phyloP scores from a whole-genome alignment of 352 stramenopile species.

The Achlya hypogyna region DNA sequence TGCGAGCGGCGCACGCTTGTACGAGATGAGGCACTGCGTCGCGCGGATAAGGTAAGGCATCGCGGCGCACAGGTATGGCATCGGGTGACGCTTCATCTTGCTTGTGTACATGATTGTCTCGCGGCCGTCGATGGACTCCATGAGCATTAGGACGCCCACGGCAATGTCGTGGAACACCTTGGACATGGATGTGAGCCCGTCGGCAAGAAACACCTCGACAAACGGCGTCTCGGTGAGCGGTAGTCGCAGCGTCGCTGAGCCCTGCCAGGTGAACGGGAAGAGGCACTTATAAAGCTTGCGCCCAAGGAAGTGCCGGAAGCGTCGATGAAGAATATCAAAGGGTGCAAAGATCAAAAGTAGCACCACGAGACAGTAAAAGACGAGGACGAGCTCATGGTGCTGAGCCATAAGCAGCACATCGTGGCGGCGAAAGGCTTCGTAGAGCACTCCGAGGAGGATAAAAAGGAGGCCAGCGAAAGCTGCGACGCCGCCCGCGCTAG shows the following conservation, averaged over 20 bases:
- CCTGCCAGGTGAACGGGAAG: slow-evolving; percentile 7
- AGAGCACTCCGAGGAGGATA: slow-evolving; percentile 43
- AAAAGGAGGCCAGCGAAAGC: slow-evolving; percentile 31
- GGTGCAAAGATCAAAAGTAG: slow-evolving; percentile 48
- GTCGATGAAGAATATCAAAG: slow-evolving; percentile 56
- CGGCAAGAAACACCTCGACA: slow-evolving; percentile 69
- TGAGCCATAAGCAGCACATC: slow-evolving; percentile 6
- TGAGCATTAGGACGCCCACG: slow-evolving; percentile 51
- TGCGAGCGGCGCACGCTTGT: slow-evolving; percentile 49
- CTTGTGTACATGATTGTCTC: slow-evolving; percentile 44
- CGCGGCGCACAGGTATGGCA: slow-evolving; percentile 64
- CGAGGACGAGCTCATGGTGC: slow-evolving; percentile 32
- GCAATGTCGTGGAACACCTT: slow-evolving; percentile 73
- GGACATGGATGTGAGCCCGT: slow-evolving; percentile 72
- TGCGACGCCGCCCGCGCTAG: slow-evolving; percentile 33
- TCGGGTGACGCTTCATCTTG: slow-evolving; percentile 61
- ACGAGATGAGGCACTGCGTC: slow-evolving; percentile 74
- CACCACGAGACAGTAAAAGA: slow-evolving; percentile 44
- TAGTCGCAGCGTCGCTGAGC: background rate
- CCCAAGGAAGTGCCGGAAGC: slow-evolving; percentile 56
- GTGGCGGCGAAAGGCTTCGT: slow-evolving; percentile 43
- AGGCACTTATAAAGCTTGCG: slow-evolving; percentile 7
- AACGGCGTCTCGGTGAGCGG: slow-evolving; percentile 30
- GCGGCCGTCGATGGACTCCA: slow-evolving; percentile 38
- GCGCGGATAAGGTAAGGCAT: slow-evolving; percentile 71